Evolutionary conservation across 192 early-diverging fungal genomes (phyloP).

Genomic region (Linnemannia schmuckeri): DNA sequence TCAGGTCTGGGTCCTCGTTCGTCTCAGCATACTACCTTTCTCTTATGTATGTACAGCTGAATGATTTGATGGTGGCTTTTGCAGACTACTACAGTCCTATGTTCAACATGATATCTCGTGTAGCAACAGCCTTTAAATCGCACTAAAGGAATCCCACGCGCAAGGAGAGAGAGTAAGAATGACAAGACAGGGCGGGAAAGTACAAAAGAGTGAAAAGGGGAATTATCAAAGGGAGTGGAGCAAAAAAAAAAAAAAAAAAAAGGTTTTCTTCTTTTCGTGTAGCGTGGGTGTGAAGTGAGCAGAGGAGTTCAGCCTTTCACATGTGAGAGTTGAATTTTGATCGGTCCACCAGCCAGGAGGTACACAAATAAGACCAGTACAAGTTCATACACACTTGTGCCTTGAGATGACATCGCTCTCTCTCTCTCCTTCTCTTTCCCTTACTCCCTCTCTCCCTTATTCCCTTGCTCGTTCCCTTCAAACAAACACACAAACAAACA

Average conservation of each 20-base stretch:
- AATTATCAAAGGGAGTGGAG: background rate
- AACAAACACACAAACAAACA: background rate
- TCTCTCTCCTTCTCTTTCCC: background rate
- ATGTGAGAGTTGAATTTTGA: too few relatives aligned
- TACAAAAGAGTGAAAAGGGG: background rate
- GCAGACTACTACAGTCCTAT: background rate
- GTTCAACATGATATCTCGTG: background rate
- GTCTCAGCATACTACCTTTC: background rate
- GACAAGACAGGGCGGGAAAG: background rate
- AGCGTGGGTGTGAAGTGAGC: too few relatives aligned
- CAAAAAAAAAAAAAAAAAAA: background rate
- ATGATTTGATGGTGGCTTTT: background rate
- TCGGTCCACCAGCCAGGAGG: too few relatives aligned
- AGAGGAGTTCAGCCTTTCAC: too few relatives aligned
- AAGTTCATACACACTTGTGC: too few relatives aligned
- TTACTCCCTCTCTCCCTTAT: too few relatives aligned
- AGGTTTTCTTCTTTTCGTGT: too few relatives aligned
- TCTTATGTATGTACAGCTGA: background rate
- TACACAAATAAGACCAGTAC: too few relatives aligned
- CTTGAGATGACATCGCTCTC: too few relatives aligned
- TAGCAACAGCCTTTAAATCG: background rate
- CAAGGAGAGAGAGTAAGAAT: background rate
- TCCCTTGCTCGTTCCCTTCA: background rate
- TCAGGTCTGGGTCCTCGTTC: background rate
- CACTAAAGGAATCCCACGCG: background rate